These are phyloP conservation scores for Fusarium coffeatum DNA, from an alignment of 2,329 filamentous ascomycete species.

Conservation along the genomic window DNA sequence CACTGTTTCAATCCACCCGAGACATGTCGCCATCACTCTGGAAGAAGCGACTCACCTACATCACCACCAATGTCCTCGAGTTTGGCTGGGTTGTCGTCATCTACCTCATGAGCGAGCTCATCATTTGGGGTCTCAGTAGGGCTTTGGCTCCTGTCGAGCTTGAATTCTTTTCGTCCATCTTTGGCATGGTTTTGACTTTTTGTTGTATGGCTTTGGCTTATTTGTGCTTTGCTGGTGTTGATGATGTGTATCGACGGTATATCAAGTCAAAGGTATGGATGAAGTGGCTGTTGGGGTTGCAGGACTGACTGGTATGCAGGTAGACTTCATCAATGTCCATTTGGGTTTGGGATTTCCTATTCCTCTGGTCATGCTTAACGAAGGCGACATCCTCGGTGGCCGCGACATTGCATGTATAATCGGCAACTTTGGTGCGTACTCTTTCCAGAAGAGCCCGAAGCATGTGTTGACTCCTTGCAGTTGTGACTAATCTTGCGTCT, in stretches of 20 bases:
- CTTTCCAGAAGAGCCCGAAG: fast-evolving
- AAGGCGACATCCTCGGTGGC: constrained; percentile 48
- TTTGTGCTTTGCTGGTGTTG: constrained; percentile 27
- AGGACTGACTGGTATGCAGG: constrained; percentile 48
- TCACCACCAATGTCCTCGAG: constrained; percentile 16
- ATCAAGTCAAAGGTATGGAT: constrained; percentile 51
- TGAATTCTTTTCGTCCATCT: constrained; percentile 61
- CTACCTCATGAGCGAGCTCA: constrained; percentile 57
- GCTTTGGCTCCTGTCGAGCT: constrained; percentile 49
- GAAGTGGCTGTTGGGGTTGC: fast-evolving
- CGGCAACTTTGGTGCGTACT: constrained; percentile 57
- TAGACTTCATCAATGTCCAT: constrained; percentile 63
- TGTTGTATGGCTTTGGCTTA: constrained; percentile 48
- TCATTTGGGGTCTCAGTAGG: constrained; percentile 58
- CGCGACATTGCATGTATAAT: constrained; percentile 57
- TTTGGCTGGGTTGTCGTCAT: constrained; percentile 53
- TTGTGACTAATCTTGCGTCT: constrained; percentile 51
- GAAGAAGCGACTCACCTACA: constrained; percentile 24
- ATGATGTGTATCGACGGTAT: constrained; percentile 47
- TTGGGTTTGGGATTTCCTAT: constrained; percentile 64
- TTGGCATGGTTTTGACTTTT: constrained; percentile 60
- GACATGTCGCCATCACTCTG: constrained; percentile 41
- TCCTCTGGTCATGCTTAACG: constrained; percentile 60
- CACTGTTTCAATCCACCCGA: constrained; percentile 43
- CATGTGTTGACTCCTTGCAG: constrained; percentile 42